Evolutionary conservation across 2,329 filamentous ascomycete genomes (phyloP).

Genomic region (Aspergillus versicolor): DNA sequence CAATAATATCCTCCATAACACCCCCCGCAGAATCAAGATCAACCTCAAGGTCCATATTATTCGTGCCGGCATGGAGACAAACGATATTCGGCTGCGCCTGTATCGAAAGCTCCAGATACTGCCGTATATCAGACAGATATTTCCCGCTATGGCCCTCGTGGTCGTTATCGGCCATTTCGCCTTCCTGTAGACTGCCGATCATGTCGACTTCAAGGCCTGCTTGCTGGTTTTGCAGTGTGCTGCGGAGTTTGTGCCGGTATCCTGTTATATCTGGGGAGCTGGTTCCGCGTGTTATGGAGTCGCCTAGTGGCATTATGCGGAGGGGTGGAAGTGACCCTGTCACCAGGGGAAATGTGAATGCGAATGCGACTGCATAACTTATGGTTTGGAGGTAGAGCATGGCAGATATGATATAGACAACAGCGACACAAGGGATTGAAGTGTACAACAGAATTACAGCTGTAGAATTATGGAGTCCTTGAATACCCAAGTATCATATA

Average conservation of each 20-base stretch:
- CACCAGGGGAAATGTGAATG: too few relatives aligned
- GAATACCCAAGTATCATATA: too few relatives aligned
- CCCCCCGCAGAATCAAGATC: not conserved
- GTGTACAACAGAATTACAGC: too few relatives aligned
- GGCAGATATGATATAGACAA: too few relatives aligned
- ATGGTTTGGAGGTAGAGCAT: too few relatives aligned
- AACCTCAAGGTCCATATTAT: not conserved
- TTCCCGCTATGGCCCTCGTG: slow-evolving; percentile 1
- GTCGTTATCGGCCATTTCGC: not conserved
- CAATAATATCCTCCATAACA: not conserved
- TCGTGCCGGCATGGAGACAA: not conserved
- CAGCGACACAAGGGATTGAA: too few relatives aligned
- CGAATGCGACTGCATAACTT: too few relatives aligned
- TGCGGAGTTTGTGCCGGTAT: not conserved
- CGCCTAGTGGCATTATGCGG: slow-evolving; percentile 3
- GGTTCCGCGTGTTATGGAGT: slow-evolving; percentile 1
- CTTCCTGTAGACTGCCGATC: not conserved
- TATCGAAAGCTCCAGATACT: not conserved
- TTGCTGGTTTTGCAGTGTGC: not conserved
- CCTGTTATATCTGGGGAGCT: not conserved
- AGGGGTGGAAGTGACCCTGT: not conserved
- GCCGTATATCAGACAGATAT: not conserved
- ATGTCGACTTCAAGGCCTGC: not conserved
- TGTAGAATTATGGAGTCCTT: too few relatives aligned
- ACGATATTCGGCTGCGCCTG: not conserved